Base-by-base conservation (phyloP, 805 yeast genomes). In the Candida palmyrensis region DNA sequence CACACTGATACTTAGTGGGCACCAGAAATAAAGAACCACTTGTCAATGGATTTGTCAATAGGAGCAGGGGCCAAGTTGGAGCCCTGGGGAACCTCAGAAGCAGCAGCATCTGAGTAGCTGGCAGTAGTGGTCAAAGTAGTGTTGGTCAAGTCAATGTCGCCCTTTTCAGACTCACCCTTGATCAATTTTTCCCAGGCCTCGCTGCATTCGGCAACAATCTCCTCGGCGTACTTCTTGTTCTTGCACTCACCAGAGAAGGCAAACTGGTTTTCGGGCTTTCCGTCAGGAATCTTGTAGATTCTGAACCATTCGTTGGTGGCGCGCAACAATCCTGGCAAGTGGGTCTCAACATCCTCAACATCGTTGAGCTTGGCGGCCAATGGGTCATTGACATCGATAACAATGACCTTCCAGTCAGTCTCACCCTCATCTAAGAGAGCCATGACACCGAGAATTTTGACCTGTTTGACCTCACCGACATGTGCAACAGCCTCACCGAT, bases 21-120 rank as follows among this genome's bases (percentile, higher is more conserved):
- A 68, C 90, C 92, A 40, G 90, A 86, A 58, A 90, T 90, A 79
- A 79, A 90, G 77, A 92, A 90, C 98, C 98, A 90, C 72, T 90
- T 90, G 77, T 90, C 97, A 59, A 90, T 71, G 36, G 96, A 86
- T 68, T 84, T 78, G 73, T 90, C 98, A 62, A 92, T 86, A 65
- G 96, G 95, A 44, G 95, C 96, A 59, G 89, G 88, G 44, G 89
- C 75, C 46, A 68, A 62, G 45, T 82, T 77, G 49, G 75, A 51
- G 51, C 85, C 94, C 38, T 75, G 73, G 48, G 96, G 94, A 38
- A 86, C 57, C 37, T 63, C 71, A 38, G 66, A 48, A 34, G 63
- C 65, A 35, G 73, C 56, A 33, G 49, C 38, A 30, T 45, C 69
- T 28, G 73, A 51, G 69, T 60, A 76, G 41, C 77, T 45, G 30